A percentile compares a stretch with the other conserved stretches of the same genome.
phyloP scores from a whole-genome alignment of 2,329 filamentous ascomycete genomes.

The Penicillium sp. region DNA sequence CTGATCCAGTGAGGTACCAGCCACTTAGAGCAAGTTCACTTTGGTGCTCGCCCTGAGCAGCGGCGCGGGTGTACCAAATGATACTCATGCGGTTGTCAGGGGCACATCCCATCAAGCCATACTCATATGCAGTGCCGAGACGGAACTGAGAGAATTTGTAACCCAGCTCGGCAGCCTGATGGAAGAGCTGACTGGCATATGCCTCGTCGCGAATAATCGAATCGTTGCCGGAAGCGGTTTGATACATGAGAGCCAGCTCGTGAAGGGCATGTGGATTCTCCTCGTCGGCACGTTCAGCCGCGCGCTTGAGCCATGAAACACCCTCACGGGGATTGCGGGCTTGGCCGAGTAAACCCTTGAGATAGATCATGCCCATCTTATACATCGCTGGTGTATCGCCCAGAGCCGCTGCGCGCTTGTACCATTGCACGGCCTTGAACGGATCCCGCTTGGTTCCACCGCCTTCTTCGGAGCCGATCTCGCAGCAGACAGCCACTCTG shows the following conservation, averaged over 20 bases:
- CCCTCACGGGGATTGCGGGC: slow-evolving; percentile 79
- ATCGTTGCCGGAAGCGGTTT: slow-evolving; percentile 60
- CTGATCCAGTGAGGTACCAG: slow-evolving; percentile 93
- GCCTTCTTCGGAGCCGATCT: slow-evolving; percentile 91
- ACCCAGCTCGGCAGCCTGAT: slow-evolving; percentile 79
- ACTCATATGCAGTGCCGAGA: slow-evolving; percentile 84
- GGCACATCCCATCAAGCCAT: slow-evolving; percentile 76
- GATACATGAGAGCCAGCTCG: slow-evolving; percentile 69
- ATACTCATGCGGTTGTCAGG: slow-evolving; percentile 85
- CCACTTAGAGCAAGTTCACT: slow-evolving; percentile 79
- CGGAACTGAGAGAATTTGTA: slow-evolving; percentile 96
- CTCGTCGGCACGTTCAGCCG: slow-evolving; percentile 79
- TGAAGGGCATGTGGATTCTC: slow-evolving; percentile 96
- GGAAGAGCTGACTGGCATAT: slow-evolving; percentile 79
- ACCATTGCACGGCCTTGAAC: slow-evolving; percentile 96
- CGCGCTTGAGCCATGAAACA: slow-evolving; percentile 87
- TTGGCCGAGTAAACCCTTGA: slow-evolving; percentile 93
- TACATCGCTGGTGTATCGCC: slow-evolving; percentile 96
- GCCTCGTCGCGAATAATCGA: slow-evolving; percentile 75
- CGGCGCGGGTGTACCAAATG: slow-evolving; percentile 89
- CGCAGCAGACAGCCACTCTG: slow-evolving; percentile 93
- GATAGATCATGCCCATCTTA: slow-evolving; percentile 93
- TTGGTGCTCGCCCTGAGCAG: slow-evolving; percentile 91
- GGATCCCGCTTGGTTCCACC: slow-evolving; percentile 90
- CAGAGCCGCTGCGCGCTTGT: slow-evolving; percentile 84